Base-by-base conservation (phyloP, 2,329 filamentous ascomycete species). In the Alternaria angustiovoidea region DNA sequence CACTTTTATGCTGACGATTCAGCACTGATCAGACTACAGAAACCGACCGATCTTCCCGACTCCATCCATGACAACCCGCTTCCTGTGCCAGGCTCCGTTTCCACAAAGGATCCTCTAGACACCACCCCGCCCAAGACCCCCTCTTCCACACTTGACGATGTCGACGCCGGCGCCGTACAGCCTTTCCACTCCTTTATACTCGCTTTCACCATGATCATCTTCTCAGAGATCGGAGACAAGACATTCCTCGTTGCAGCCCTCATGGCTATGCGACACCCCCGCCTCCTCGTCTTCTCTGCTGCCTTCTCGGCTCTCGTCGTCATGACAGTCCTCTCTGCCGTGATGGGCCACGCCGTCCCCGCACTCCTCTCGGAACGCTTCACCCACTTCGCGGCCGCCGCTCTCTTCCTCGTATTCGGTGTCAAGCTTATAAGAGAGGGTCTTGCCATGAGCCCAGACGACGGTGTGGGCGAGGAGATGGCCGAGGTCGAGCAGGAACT, bases 191-290 rank as follows among this genome's bases (percentile, higher is more conserved):
- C 95, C 4, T 96, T 95, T 73, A 75, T 96, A 12, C 88, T 98
- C 32, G 96, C 95, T 16, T 88, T 97, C 61, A 94, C 94, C 59
- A 99, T 98, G 95, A 99, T 99, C 72, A 83, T 98, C 64, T 91
- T 98, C 71, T 97, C 94, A 47, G 95, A 99, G 78, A 89, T 99
- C 71, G 95, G 95, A 65, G 95, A 99, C 86, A 99, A 99, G 82
- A 99, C 95, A 0, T 99, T 99, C 83, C 86, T 99, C 43, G 93
- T 99, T 22, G 95, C 95, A 7, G 94, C 94, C 7, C 87, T 99
- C 18, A 99, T 99, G 95, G 95, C 95, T 12, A 99, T 99, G 95
- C 95, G 97, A 77, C 94, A 99, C 73, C 91, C 95, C 63, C 90
- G 95, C 53, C 83, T 97, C 65, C 86, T 98, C 12, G 95, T 99